These are phyloP conservation scores for Candida maltosa DNA, from an alignment of 805 yeast genomes.

Conservation along the genomic window DNA sequence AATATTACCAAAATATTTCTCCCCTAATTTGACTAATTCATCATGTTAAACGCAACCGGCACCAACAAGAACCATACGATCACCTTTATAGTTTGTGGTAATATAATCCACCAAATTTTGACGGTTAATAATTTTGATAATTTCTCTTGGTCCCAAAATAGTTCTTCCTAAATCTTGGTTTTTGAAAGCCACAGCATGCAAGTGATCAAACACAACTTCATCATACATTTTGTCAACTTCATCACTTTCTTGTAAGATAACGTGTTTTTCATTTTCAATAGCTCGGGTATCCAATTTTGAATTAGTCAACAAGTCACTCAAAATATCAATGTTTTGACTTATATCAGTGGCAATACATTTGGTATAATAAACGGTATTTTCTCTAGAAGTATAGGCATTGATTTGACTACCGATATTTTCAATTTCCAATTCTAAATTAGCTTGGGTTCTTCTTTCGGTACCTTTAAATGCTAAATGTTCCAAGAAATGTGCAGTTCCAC, in stretches of 20 bases:
- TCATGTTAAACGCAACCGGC: conserved; percentile 93
- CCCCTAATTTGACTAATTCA: conserved; percentile 72
- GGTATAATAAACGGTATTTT: conserved; percentile 95
- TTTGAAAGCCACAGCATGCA: conserved; percentile 88
- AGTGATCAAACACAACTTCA: conserved; percentile 95
- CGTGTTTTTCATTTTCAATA: conserved; percentile 94
- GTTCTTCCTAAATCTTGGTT: conserved; percentile 95
- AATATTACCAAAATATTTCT: conserved; percentile 71
- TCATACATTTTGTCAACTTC: conserved; percentile 98
- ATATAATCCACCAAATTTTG: conserved; percentile 78
- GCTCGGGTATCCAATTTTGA: conserved; percentile 80
- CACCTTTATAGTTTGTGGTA: conserved; percentile 84
- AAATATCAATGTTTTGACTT: conserved; percentile 79
- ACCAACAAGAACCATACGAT: conserved; percentile 97
- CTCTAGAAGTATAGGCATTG: conserved; percentile 98
- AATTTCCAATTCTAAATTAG: conserved; percentile 83
- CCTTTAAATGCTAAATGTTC: conserved; percentile 98
- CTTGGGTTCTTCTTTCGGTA: conserved; percentile 75
- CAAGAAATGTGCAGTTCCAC: conserved; percentile 95
- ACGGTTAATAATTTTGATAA: conserved; percentile 76
- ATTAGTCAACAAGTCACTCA: conserved; percentile 84
- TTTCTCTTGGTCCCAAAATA: conserved; percentile 88
- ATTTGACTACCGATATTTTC: conserved; percentile 96
- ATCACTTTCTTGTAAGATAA: conserved; percentile 92
- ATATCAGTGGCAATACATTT: conserved; percentile 79